Conservation (phyloP, 2,329 filamentous ascomycete species). For the Alternaria longipes region DNA sequence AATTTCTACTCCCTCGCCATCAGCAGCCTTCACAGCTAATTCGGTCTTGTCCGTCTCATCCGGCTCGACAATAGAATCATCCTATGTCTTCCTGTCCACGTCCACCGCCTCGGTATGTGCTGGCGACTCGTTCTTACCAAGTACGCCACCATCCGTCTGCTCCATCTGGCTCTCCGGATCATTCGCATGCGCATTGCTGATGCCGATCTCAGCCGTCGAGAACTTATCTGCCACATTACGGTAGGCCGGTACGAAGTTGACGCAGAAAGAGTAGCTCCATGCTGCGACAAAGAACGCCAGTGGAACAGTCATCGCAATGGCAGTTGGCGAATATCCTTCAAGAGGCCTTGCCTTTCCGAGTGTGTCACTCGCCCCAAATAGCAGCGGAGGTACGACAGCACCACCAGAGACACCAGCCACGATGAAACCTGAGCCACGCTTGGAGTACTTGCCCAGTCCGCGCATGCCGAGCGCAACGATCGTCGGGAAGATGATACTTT, state of each 20-base stretch:
- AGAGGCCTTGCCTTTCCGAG: constrained; percentile 52
- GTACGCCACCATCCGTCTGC: constrained; percentile 2
- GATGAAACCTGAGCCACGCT: constrained; percentile 78
- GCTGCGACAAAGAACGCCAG: constrained; percentile 61
- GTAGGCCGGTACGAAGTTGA: constrained; percentile 74
- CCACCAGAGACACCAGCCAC: constrained; percentile 77
- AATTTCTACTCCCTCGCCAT: neutral
- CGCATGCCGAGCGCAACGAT: constrained; percentile 82
- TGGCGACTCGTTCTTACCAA: constrained; percentile 25
- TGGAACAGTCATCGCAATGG: constrained; percentile 72
- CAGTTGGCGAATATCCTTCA: constrained; percentile 56
- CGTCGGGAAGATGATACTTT: constrained; percentile 83
- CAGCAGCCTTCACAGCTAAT: neutral
- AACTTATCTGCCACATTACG: constrained; percentile 68
- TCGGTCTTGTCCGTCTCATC: too few relatives aligned
- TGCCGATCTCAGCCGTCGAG: constrained; percentile 57
- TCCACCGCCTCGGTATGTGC: constrained; percentile 25
- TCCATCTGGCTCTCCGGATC: constrained; percentile 41
- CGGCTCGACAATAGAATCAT: neutral
- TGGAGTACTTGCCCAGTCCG: constrained; percentile 78
- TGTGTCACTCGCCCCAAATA: constrained; percentile 72
- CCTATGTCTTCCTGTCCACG: constrained; percentile 17
- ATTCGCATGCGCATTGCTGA: constrained; percentile 44
- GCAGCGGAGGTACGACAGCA: constrained; percentile 75
- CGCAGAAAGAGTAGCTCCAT: constrained; percentile 56